Percentiles rank a stretch among this genome's conserved stretches.
Evolutionary conservation across 441 rosid species (phyloP).

Genomic region (Lepidium campestre): DNA sequence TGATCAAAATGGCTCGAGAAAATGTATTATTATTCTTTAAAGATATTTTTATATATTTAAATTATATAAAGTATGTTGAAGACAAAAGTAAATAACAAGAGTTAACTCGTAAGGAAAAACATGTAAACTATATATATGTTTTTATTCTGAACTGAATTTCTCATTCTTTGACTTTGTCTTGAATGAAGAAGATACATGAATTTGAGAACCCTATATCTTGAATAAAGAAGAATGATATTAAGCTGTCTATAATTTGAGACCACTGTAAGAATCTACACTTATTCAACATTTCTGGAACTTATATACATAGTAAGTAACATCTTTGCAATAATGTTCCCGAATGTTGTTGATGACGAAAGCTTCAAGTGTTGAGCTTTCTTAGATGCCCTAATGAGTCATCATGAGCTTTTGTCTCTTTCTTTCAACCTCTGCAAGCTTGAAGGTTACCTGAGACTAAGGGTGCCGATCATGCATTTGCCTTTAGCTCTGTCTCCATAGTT

Average conservation of each 20-base stretch:
- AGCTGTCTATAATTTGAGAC: conserved; percentile 22
- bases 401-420: conserved; percentile 76
- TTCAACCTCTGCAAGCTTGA: conserved; percentile 78
- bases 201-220: conserved; percentile 16
- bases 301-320: conserved; percentile 39
- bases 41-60: neutral
- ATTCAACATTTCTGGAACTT: conserved; percentile 24
- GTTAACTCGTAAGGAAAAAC: neutral
- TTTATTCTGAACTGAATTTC: neutral
- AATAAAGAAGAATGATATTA: conserved; percentile 9
- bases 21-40: conserved; percentile 15
- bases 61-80: neutral
- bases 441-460: conserved; percentile 68
- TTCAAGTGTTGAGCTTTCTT: conserved; percentile 46
- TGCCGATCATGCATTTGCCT: conserved; percentile 77
- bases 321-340: conserved; percentile 43
- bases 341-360: conserved; percentile 47
- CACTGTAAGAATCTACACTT: conserved; percentile 14
- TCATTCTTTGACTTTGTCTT: neutral
- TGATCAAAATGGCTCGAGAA: conserved; percentile 16
- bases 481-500: conserved; percentile 59
- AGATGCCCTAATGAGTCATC: conserved; percentile 71
- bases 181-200: neutral
- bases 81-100: neutral
- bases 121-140: neutral